These are phyloP conservation scores for Lasiodiplodia sp. DNA, from an alignment of 2,329 filamentous ascomycete species.

Conservation along the genomic window DNA sequence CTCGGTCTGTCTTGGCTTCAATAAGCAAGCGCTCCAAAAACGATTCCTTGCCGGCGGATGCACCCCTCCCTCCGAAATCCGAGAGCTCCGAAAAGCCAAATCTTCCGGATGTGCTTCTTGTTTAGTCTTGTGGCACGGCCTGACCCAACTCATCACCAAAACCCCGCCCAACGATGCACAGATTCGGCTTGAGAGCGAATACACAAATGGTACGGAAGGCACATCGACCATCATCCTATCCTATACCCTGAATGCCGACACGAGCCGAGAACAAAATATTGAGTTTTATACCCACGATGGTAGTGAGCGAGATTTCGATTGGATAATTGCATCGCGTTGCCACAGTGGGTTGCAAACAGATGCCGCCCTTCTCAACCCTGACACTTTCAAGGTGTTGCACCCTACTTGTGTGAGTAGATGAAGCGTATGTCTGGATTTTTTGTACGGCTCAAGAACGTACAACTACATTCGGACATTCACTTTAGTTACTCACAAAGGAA, in stretches of 20 bases:
- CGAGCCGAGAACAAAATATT: background rate
- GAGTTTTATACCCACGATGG: conserved; percentile 6
- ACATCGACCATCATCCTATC: background rate
- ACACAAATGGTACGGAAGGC: background rate
- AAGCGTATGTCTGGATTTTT: background rate
- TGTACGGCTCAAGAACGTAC: background rate
- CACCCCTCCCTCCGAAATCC: background rate
- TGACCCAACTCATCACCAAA: background rate
- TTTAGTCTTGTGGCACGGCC: background rate
- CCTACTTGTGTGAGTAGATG: background rate
- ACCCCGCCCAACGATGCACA: background rate
- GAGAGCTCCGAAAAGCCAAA: background rate
- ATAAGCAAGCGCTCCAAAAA: background rate
- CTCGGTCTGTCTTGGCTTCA: background rate
- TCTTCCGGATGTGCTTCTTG: background rate
- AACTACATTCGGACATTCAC: background rate
- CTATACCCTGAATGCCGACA: background rate
- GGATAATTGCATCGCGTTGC: background rate
- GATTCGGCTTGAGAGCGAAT: background rate
- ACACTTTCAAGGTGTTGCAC: background rate
- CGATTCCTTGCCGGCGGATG: background rate
- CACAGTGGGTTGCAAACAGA: background rate
- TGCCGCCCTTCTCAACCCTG: background rate
- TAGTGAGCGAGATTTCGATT: conserved; percentile 9
- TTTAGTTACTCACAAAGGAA: background rate